Evolutionary conservation across 495 filamentous ascomycete species (phyloP).

Genomic region (Wilcoxina mikolae): DNA sequence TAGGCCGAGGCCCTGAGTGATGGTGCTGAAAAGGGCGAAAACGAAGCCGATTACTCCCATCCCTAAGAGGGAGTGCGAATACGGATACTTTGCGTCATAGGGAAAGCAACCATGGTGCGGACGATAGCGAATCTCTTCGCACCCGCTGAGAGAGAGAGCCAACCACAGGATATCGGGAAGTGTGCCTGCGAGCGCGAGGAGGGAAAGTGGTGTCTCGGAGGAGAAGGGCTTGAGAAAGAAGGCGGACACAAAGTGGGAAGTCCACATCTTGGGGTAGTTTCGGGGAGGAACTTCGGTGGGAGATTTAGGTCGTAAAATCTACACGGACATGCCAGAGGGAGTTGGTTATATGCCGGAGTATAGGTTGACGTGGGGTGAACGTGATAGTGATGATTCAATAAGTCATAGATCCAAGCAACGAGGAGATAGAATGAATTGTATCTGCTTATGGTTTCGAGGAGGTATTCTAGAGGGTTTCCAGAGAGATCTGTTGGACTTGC

Average conservation of each 20-base stretch:
- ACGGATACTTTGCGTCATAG: neutral
- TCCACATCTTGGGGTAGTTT: constrained; percentile 1
- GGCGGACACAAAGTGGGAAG: neutral
- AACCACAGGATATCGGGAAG: constrained; percentile 1
- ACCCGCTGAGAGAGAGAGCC: neutral
- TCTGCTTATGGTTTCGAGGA: too few relatives aligned
- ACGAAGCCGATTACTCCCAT: neutral
- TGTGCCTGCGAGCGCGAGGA: neutral
- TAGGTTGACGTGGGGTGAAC: neutral
- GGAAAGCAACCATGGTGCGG: neutral
- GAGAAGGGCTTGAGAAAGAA: neutral
- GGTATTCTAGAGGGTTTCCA: too few relatives aligned
- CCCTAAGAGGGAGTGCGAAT: neutral
- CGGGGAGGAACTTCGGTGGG: neutral
- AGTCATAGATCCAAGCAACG: too few relatives aligned
- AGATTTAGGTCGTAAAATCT: neutral
- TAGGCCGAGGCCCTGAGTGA: neutral
- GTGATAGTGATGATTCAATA: too few relatives aligned
- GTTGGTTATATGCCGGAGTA: neutral
- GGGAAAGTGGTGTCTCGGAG: neutral
- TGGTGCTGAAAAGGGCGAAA: neutral
- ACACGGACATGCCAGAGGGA: neutral
- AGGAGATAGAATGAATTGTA: too few relatives aligned
- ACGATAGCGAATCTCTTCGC: neutral
- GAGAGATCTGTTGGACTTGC: too few relatives aligned